Base-by-base conservation (phyloP, 2,329 filamentous ascomycete genomes). In the Capronia americana region DNA sequence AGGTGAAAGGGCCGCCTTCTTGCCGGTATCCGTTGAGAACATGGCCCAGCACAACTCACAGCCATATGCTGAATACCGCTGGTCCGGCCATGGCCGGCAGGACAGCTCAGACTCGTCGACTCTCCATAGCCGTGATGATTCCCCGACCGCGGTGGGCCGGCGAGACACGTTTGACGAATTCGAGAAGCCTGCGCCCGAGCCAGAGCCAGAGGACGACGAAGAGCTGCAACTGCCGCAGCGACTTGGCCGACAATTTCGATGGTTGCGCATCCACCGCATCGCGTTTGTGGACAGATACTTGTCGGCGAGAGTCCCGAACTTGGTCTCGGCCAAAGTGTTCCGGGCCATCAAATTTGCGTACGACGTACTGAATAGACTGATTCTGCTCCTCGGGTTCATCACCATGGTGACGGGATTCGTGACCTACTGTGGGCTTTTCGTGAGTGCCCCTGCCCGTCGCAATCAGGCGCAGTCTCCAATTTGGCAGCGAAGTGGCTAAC, bases 371-470 rank as follows among this genome's bases (percentile, higher is more conserved):
- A 92, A 97, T 75, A 88, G 93, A 58, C 84, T 89, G 1, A 90
- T 96, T 67, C 80, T 97, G 38, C 84, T 92, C 0, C 84, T 96
- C 46, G 92, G 92, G 1, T 96, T 93, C 72, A 80, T 91, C 51
- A 85, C 88, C 0, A 78, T 97, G 17, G 81, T 86, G 23, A 90
- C 88, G 3, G 94, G 94, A 4, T 85, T 90, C 41, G 85, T 92
- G 32, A 88, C 92, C 0, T 93, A 91, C 74, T 91, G 88, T 28
- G 91, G 93, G 30, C 90, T 97, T 70, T 95, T 95, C 77, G 91
- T 93, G 84, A 85, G 91, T 84, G 48, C 14, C 34, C 32, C 24
- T 62, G 58, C 26, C 34, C 12, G 23, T 32, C 44, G 44, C 20
- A 12, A 32, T 2, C 10, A 53, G 54, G 32, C 20, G 53, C 55